phyloP scores from a whole-genome alignment of 2,329 filamentous ascomycete genomes.

The Penicillium aurantiogriseum region DNA sequence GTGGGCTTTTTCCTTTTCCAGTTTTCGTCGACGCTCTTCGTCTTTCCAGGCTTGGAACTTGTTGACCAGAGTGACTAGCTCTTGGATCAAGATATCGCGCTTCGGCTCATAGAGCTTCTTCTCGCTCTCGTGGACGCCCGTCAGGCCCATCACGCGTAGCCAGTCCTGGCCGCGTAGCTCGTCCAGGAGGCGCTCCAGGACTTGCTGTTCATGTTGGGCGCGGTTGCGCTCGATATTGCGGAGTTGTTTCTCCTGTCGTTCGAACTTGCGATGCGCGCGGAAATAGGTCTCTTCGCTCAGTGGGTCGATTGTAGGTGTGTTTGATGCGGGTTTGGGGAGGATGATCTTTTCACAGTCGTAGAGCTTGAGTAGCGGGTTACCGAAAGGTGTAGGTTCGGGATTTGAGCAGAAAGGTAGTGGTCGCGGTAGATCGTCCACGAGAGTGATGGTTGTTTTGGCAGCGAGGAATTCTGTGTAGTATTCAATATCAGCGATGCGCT shows the following conservation, averaged over 20 bases:
- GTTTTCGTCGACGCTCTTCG: conserved; percentile 80
- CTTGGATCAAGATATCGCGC: conserved; percentile 77
- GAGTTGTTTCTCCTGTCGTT: conserved; percentile 65
- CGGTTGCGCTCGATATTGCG: conserved; percentile 67
- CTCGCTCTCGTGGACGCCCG: conserved; percentile 76
- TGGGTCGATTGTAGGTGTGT: conserved; percentile 47
- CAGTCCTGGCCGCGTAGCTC: conserved; percentile 89
- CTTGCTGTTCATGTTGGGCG: conserved; percentile 63
- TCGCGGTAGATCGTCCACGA: conserved; percentile 59
- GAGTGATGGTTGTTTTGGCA: conserved; percentile 68
- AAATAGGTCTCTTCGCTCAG: conserved; percentile 57
- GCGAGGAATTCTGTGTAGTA: conserved; percentile 64
- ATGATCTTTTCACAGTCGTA: conserved; percentile 37
- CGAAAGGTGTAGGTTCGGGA: conserved; percentile 29
- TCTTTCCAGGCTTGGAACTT: conserved; percentile 88
- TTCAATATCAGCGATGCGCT: neutral
- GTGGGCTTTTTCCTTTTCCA: conserved; percentile 64
- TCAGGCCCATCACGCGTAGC: conserved; percentile 88
- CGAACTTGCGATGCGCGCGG: conserved; percentile 59
- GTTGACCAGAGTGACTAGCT: conserved; percentile 75
- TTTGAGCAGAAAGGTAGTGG: conserved; percentile 27
- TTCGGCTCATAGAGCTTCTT: conserved; percentile 86
- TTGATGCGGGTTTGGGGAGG: conserved; percentile 15
- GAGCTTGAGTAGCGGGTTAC: conserved; percentile 39
- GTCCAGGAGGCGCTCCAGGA: conserved; percentile 66